A percentile compares a stretch with the other conserved stretches of the same genome.
Evolutionary conservation across 371 early-diverging fungal species (phyloP).

Genomic region (Mucor lusitanicus): DNA sequence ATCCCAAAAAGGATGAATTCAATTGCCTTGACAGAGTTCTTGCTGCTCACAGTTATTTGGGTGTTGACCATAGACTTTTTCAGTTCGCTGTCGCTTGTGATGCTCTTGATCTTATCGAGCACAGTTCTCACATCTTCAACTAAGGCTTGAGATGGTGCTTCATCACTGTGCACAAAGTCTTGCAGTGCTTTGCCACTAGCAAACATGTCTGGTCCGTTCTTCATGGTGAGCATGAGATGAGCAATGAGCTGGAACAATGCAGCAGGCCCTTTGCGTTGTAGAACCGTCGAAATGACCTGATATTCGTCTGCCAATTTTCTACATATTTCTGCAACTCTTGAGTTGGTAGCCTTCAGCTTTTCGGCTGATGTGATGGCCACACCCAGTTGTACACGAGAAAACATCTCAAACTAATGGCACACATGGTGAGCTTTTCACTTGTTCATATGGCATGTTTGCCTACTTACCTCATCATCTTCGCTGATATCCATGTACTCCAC

Average conservation of each 20-base stretch:
- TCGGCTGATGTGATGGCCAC: constrained; percentile 34
- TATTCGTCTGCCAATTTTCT: not conserved
- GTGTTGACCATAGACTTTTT: not conserved
- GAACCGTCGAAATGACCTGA: not conserved
- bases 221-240: constrained; percentile 1
- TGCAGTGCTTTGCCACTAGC: not conserved
- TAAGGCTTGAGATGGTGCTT: not conserved
- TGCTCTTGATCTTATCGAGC: not conserved
- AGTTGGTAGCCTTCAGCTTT: constrained; percentile 27
- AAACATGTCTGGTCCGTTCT: not conserved
- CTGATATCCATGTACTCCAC: constrained; percentile 33
- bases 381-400: constrained; percentile 40
- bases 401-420: constrained; percentile 32
- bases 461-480: constrained; percentile 33
- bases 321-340: constrained; percentile 13
- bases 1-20: constrained; percentile 2
- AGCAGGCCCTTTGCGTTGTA: not conserved
- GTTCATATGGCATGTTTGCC: not conserved
- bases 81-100: not conserved
- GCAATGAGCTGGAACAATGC: constrained; percentile 11
- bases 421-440: not conserved
- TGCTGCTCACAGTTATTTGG: not conserved
- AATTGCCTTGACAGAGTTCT: not conserved
- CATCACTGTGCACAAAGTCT: not conserved
- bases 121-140: not conserved